Conservation (phyloP, 75 land plant species). For the Selaginella tamariscina region DNA sequence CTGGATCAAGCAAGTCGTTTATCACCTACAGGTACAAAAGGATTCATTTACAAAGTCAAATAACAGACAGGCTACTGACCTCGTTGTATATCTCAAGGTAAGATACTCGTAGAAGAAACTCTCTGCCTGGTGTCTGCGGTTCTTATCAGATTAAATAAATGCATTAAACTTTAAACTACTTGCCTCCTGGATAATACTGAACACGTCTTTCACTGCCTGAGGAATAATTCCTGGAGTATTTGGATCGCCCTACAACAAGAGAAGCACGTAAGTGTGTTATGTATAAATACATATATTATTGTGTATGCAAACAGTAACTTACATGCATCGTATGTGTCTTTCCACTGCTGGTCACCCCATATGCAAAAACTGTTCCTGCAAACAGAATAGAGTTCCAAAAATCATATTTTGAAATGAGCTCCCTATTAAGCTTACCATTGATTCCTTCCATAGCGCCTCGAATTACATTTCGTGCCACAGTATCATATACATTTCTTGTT, state of each 20-base stretch:
- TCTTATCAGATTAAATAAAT: background rate
- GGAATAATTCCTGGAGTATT: background rate
- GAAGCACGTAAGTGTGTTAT: background rate
- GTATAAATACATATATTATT: background rate
- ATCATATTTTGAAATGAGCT: background rate
- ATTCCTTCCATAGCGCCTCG: conserved; percentile 87
- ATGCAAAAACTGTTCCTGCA: conserved; percentile 20
- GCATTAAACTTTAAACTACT: background rate
- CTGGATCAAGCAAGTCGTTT: background rate
- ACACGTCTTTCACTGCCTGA: background rate
- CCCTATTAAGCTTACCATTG: conserved; percentile 36
- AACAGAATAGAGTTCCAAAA: background rate
- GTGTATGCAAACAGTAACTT: conserved; percentile 13
- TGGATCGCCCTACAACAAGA: background rate
- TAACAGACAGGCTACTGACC: conserved; percentile 16
- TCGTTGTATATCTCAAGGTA: conserved; percentile 51
- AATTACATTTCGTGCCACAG: conserved; percentile 68
- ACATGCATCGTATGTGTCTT: background rate
- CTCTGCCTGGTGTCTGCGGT: conserved; percentile 36
- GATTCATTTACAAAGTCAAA: no score
- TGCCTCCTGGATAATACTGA: background rate
- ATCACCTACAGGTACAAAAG: background rate
- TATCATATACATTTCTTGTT: conserved; percentile 58
- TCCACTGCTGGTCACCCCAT: background rate
- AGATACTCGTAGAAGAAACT: conserved; percentile 46